Base-by-base conservation (phyloP, 148 eudicot genomes). In the Rhododendron williamsianum region DNA sequence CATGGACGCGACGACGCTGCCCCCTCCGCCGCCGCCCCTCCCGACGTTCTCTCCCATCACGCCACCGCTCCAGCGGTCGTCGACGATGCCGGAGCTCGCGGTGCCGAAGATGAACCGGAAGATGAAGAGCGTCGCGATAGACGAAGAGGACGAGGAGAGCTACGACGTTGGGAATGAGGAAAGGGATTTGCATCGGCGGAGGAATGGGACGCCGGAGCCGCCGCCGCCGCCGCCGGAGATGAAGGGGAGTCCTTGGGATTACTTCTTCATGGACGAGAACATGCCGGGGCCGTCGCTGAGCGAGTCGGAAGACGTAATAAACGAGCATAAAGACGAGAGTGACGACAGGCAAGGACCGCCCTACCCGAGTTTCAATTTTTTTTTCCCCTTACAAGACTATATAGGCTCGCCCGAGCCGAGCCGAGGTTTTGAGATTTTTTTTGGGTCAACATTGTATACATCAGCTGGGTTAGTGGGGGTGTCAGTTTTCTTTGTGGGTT, bases 231-330 rank as follows among this genome's bases (percentile, higher is more conserved):
- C 92, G 3, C 93, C 92, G 11, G 93, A 86, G 78, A 58, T 87
- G 54, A 92, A 91, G 83, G 93, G 97, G 67, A 86, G 85, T 92
- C 93, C 97, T 18, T 97, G 99, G 99, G 99, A 97, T 87, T 97
- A 95, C 84, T 97, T 97, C 83, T 89, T 89, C 33, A 90, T 87
- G 91, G 91, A 48, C 33, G 94, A 91, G 3, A 87, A 92, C 83
- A 88, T 94, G 88, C 89, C 87, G 13, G 93, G 84, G 9, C 77
- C 90, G 23, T 86, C 88, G 33, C 87, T 92, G 82, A 90, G 82
- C 30, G 96, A 90, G 77, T 82, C 67, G n/a, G 94, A 87, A 1
- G 92, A 89, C 6, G 85, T 49, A 13, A 25, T 49, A 18, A 33
- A 23, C 6, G 90, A 89, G 67, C 84, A 84, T 10, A 72, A 78